Evolutionary conservation across 139 green algal genomes (phyloP).

Genomic region (Closterium sp.): DNA sequence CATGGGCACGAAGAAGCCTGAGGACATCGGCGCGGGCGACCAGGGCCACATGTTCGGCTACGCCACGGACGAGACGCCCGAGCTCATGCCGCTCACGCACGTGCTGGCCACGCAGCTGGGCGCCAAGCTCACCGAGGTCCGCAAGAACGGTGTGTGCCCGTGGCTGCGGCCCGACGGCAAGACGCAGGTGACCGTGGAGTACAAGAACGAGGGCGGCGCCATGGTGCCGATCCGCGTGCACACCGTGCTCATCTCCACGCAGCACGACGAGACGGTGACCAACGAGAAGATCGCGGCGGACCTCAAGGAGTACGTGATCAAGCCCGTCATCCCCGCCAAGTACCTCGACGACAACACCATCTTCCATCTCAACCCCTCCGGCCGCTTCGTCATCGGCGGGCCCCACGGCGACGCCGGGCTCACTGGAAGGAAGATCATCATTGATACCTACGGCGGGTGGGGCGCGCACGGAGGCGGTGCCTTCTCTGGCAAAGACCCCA

Average conservation of each 20-base stretch:
- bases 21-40: constrained; percentile 97
- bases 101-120: constrained; percentile 95
- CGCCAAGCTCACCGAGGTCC: constrained; percentile 65
- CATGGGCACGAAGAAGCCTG: constrained; percentile 97
- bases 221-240: constrained; percentile 92
- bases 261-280: constrained; percentile 77
- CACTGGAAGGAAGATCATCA: constrained; percentile 99
- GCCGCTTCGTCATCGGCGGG: constrained; percentile 95
- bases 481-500: constrained; percentile 82
- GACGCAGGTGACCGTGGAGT: constrained; percentile 99
- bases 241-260: constrained; percentile 99
- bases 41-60: constrained; percentile 99
- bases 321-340: constrained; percentile 93
- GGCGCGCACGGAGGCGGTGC: constrained; percentile 95
- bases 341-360: constrained; percentile 99
- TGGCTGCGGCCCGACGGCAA: constrained; percentile 97
- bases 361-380: constrained; percentile 98
- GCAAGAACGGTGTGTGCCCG: constrained; percentile 56
- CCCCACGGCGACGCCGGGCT: constrained; percentile 96
- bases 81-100: constrained; percentile 99
- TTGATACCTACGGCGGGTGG: constrained; percentile 99
- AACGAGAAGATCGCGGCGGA: constrained; percentile 94
- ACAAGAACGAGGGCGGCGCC: constrained; percentile 88
- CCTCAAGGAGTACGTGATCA: constrained; percentile 98
- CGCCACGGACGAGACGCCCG: constrained; percentile 94